phyloP scores from a whole-genome alignment of 225 moss, liverwort and hornwort genomes.

The Marchantia polymorpha region DNA sequence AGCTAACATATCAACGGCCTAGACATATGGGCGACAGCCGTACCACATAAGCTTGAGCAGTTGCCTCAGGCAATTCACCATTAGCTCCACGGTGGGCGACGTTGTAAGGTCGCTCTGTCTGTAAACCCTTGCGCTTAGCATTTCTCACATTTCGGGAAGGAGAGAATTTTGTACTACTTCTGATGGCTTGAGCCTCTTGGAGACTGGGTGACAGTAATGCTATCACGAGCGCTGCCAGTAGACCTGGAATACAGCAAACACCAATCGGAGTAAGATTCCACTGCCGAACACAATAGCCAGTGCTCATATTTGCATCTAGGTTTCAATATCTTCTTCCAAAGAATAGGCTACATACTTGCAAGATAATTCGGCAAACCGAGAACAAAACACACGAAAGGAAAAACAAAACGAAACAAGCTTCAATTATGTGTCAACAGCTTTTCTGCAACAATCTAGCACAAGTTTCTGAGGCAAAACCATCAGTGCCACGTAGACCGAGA shows the following conservation, averaged over 20 bases:
- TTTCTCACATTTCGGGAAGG: background rate
- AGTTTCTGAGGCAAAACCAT: background rate
- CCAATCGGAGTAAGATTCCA: background rate
- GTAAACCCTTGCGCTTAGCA: constrained; percentile 27
- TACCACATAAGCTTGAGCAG: constrained; percentile 54
- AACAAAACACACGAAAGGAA: background rate
- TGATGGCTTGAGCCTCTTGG: background rate
- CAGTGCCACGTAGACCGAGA: background rate
- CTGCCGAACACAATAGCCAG: background rate
- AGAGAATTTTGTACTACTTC: background rate
- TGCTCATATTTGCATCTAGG: no score
- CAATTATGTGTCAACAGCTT: no score
- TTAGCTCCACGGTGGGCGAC: constrained; percentile 71
- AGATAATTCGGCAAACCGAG: no score
- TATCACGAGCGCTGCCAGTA: constrained; percentile 8
- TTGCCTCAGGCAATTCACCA: constrained; percentile 68
- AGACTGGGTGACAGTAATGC: constrained; percentile 1
- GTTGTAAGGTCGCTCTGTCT: constrained; percentile 59
- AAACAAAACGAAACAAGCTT: background rate
- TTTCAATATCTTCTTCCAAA: no score
- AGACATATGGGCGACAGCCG: background rate
- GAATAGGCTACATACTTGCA: no score
- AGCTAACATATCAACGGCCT: background rate
- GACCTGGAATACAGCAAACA: constrained; percentile 1
- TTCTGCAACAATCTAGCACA: background rate